phyloP scores from a whole-genome alignment of 1,284 basidiomycete species.

The Leccinum griseonigrum region DNA sequence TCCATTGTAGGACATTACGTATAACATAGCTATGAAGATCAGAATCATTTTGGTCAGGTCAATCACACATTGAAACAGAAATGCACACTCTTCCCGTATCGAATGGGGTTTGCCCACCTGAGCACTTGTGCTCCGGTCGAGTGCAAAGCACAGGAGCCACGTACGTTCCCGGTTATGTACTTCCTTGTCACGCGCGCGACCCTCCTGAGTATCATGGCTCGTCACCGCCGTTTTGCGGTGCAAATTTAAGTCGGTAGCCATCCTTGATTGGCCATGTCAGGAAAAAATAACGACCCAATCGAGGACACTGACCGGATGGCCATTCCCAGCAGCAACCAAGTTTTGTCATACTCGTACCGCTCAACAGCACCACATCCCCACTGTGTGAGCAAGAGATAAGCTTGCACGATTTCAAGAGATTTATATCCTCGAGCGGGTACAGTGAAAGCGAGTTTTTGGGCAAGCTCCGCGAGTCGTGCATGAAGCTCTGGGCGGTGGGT shows the following conservation, averaged over 20 bases:
- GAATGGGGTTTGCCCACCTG: slow-evolving; percentile 92
- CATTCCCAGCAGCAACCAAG: slow-evolving; percentile 89
- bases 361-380: slow-evolving; percentile 93
- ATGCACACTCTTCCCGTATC: slow-evolving; percentile 79
- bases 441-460: slow-evolving; percentile 89
- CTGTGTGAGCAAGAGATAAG: slow-evolving; percentile 77
- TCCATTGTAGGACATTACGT: slow-evolving; percentile 77
- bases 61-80: slow-evolving; percentile 8
- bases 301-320: slow-evolving; percentile 62
- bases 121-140: slow-evolving; percentile 88
- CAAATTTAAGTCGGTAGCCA: slow-evolving; percentile 95
- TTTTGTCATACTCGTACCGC: slow-evolving; percentile 95
- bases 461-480: slow-evolving; percentile 74
- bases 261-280: slow-evolving; percentile 45
- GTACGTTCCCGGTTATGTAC: slow-evolving; percentile 93
- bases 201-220: slow-evolving; percentile 73
- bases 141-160: slow-evolving; percentile 89
- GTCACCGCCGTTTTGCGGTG: slow-evolving; percentile 81
- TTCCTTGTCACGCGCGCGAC: slow-evolving; percentile 71
- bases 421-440: slow-evolving; percentile 88
- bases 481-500: slow-evolving; percentile 82
- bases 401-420: slow-evolving; percentile 93
- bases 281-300: neutral
- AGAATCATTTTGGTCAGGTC: neutral
- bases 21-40: slow-evolving; percentile 70